Evolutionary conservation across 2,329 filamentous ascomycete species (phyloP), one percentile per base, ranked within the genome.

Genomic region (Diaporthe destruens): DNA sequence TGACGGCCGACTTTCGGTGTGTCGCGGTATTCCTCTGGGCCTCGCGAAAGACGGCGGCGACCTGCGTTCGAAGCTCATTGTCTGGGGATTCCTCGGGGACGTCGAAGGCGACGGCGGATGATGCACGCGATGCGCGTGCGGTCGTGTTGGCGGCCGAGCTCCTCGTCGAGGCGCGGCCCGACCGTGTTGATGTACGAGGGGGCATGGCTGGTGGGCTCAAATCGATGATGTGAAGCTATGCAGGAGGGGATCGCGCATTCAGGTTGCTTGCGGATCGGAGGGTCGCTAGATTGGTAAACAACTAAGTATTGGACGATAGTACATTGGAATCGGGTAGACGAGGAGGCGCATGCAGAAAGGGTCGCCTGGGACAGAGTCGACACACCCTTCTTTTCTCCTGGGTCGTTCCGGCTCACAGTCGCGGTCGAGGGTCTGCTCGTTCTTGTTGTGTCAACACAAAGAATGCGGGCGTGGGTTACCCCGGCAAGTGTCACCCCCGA

Each of bases 1-100:
- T 95, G 74, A 98, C 93, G 5, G 93, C 92, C 0, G 98, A 88
- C 80, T 98, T 98, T 74, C 96, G 88, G 81, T 99, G 96, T 2
- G 94, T 94, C 1, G 95, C 94, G 0, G 93, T 97, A 1, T 94
- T 97, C 77, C 92, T 92, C 82, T 99, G 96, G 44, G 96, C 95
- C 81, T 95, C 93, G 76, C 88, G 88, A 79, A 95, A 95, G 63
- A 94, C 87, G 70, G 87, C 83, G 80, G 91, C 93, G 68, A 98
- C 87, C 79, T 93, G 92, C 47, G 87, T 88, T 78, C 95, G 93
- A 76, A 98, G 84, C 20, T 88, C 88, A 72, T 89, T 94, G 59
- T 90, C 87, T 69, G 90, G 89, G 4, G 91, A 88, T 80, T 98
- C 94, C 77, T 92, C 89, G 51, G 93, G 92, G n/a, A 93, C 81